A percentile compares a stretch with the other conserved stretches of the same genome.
These are phyloP conservation scores for Stromatinia cepivora DNA, from an alignment of 2,329 filamentous ascomycete species.

Conservation along the genomic window DNA sequence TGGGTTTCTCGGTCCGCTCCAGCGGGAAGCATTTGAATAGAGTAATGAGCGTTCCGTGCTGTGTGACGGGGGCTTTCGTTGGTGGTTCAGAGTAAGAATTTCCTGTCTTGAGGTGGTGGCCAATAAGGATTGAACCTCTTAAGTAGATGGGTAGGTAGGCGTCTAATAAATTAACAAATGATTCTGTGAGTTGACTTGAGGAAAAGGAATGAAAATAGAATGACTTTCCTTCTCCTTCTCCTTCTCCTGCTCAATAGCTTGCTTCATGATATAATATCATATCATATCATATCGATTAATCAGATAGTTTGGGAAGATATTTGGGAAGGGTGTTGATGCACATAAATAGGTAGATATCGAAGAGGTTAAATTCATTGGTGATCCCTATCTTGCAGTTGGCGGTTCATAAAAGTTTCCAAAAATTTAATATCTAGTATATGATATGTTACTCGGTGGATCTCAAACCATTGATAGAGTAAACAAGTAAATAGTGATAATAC, in stretches of 20 bases:
- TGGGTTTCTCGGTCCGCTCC: conserved; percentile 18
- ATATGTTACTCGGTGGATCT: no score
- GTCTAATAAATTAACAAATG: not conserved
- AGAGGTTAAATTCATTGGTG: no score
- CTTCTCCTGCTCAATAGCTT: no score
- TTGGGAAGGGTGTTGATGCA: no score
- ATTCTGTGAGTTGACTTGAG: not conserved
- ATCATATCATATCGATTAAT: no score
- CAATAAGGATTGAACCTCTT: not conserved
- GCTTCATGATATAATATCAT: no score
- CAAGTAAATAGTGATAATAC: no score
- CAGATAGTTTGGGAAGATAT: no score
- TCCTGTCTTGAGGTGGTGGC: not conserved
- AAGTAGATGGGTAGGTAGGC: not conserved
- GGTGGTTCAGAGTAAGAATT: not conserved
- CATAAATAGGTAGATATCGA: no score
- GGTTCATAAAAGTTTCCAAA: no score
- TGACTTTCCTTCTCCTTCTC: no score
- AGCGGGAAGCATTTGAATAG: conserved; percentile 1
- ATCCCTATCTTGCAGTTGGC: not conserved
- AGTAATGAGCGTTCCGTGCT: not conserved
- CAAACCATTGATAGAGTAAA: not conserved
- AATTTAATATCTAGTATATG: not conserved
- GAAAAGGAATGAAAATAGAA: not conserved
- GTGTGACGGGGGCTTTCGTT: not conserved